phyloP scores from a whole-genome alignment of 805 yeast genomes.

The Hanseniaspora thailandica region DNA sequence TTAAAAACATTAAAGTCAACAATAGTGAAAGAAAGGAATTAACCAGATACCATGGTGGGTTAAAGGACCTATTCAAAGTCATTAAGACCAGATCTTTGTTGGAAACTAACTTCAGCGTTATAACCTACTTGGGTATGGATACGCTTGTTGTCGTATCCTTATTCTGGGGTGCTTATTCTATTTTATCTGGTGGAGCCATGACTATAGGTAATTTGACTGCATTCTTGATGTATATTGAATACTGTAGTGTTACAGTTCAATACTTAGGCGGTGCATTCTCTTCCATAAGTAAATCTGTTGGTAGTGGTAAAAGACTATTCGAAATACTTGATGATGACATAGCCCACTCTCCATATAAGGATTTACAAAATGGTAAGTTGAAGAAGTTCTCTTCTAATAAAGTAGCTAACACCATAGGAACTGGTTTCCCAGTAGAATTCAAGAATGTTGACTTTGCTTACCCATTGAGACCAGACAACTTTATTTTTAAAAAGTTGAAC shows the following conservation, averaged over 20 bases:
- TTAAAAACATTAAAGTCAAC: slow-evolving; percentile 82
- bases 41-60: slow-evolving; percentile 59
- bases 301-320: slow-evolving; percentile 87
- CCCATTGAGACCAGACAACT: slow-evolving; percentile 73
- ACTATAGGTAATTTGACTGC: slow-evolving; percentile 87
- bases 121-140: slow-evolving; percentile 80
- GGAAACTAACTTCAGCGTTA: slow-evolving; percentile 65
- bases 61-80: slow-evolving; percentile 49
- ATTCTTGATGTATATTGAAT: slow-evolving; percentile 90
- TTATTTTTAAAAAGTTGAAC: slow-evolving; percentile 38
- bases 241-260: slow-evolving; percentile 79
- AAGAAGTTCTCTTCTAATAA: slow-evolving; percentile 6
- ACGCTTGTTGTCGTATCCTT: slow-evolving; percentile 62
- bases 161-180: slow-evolving; percentile 72
- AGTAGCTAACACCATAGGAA: slow-evolving; percentile 22
- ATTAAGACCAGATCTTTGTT: slow-evolving; percentile 72
- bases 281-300: slow-evolving; percentile 94
- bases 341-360: slow-evolving; percentile 5
- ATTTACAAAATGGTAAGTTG: slow-evolving; percentile 3
- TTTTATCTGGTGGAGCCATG: slow-evolving; percentile 53
- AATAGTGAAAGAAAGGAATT: slow-evolving; percentile 79
- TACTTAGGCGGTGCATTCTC: slow-evolving; percentile 90
- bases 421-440: slow-evolving; percentile 39
- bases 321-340: slow-evolving; percentile 53
- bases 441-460: slow-evolving; percentile 60